These are phyloP conservation scores for Tardiomyces blankii DNA, from an alignment of 1,139 yeast genomes.

Conservation along the genomic window DNA sequence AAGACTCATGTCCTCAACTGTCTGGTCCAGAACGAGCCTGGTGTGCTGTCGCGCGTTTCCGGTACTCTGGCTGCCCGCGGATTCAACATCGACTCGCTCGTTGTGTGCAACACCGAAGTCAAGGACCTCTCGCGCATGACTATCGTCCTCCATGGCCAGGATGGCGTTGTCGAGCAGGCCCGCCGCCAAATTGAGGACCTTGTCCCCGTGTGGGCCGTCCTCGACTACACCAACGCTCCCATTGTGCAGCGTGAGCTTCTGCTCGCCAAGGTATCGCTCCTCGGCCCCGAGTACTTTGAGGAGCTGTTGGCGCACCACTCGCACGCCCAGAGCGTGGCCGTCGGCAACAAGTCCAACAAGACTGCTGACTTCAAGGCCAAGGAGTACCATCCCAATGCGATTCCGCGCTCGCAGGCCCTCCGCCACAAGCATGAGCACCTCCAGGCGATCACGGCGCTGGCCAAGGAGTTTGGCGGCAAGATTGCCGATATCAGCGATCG, in stretches of 20 bases:
- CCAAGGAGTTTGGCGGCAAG: slow-evolving; percentile 84
- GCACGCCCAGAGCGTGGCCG: slow-evolving; percentile 24
- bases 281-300: slow-evolving; percentile 96
- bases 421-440: slow-evolving; percentile 89
- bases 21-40: slow-evolving; percentile 96
- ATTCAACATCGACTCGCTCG: slow-evolving; percentile 92
- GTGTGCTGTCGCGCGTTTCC: slow-evolving; percentile 86
- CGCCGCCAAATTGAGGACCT: slow-evolving; percentile 95
- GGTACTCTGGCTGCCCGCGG: slow-evolving; percentile 98
- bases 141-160: slow-evolving; percentile 86
- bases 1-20: slow-evolving; percentile 85
- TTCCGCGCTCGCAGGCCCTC: slow-evolving; percentile 84
- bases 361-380: slow-evolving; percentile 15
- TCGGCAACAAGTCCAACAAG: slow-evolving; percentile 15
- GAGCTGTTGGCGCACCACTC: slow-evolving; percentile 87
- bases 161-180: slow-evolving; percentile 97
- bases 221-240: slow-evolving; percentile 85
- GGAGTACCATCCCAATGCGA: slow-evolving; percentile 69
- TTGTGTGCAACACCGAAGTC: slow-evolving; percentile 94
- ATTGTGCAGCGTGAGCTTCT: slow-evolving; percentile 84
- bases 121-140: slow-evolving; percentile 95
- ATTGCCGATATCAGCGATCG: slow-evolving; percentile 88
- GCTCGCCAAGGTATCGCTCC: slow-evolving; percentile 79
- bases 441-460: slow-evolving; percentile 69
- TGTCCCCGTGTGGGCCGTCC: slow-evolving; percentile 96